Conservation (phyloP, 139 green algal genomes). For the Chlamydomonas applanata region DNA sequence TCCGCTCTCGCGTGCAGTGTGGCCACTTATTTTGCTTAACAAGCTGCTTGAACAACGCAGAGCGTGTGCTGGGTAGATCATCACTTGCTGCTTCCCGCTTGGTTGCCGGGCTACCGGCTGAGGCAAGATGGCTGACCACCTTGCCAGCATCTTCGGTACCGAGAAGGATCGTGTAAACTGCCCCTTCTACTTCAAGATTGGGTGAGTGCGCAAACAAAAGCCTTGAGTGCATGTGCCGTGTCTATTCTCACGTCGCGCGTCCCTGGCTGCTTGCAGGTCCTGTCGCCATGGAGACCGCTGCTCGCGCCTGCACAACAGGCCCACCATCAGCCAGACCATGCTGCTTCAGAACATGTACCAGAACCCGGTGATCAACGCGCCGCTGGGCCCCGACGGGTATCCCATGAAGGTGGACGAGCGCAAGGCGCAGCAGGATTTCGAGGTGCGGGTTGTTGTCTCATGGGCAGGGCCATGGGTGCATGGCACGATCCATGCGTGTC, state of each 20-base stretch:
- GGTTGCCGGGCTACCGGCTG: too few relatives aligned
- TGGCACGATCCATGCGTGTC: too few relatives aligned
- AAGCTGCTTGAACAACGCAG: too few relatives aligned
- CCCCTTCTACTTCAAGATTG: constrained; percentile 97
- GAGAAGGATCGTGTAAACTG: constrained; percentile 97
- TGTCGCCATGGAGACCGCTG: constrained; percentile 97
- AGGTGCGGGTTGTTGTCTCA: constrained; percentile 41
- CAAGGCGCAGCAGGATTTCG: constrained; percentile 87
- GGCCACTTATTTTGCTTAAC: too few relatives aligned
- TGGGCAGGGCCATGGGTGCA: too few relatives aligned
- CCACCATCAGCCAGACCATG: constrained; percentile 87
- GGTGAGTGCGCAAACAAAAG: constrained; percentile 42
- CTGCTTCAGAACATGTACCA: constrained; percentile 96
- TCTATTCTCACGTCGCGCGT: not conserved
- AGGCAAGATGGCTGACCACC: constrained; percentile 90
- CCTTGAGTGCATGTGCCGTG: not conserved
- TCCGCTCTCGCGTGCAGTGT: too few relatives aligned
- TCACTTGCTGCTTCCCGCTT: too few relatives aligned
- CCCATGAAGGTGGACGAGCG: constrained; percentile 80
- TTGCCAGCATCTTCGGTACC: constrained; percentile 97
- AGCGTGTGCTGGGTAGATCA: too few relatives aligned
- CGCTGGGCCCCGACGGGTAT: constrained; percentile 79
- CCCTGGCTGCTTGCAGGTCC: constrained; percentile 46
- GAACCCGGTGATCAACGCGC: constrained; percentile 85
- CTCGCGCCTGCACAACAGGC: constrained; percentile 95